These are phyloP conservation scores for Malus sieversii DNA, from an alignment of 306 rosid genomes.

Conservation along the genomic window DNA sequence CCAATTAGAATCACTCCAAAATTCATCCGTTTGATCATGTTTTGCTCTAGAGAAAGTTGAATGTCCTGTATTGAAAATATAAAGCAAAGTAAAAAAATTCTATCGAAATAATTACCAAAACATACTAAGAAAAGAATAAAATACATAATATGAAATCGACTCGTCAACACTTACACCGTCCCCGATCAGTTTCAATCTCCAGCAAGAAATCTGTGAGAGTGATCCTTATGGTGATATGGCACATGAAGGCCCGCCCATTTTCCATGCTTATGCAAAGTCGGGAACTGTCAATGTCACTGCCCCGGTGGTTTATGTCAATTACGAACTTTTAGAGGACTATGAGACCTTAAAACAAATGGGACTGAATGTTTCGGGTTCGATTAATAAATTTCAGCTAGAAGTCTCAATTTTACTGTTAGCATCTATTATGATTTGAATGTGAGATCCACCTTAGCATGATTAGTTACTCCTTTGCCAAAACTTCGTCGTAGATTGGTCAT, in stretches of 20 bases:
- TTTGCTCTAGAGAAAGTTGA: too few species aligned
- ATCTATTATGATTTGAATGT: not conserved
- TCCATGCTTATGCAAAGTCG: slow-evolving; percentile 66
- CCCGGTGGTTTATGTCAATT: slow-evolving; percentile 46
- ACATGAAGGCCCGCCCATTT: slow-evolving; percentile 39
- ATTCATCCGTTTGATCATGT: too few species aligned
- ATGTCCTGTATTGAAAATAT: too few species aligned
- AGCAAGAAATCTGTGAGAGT: slow-evolving; percentile 36
- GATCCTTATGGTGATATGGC: slow-evolving; percentile 55
- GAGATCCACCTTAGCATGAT: not conserved
- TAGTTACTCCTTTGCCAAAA: slow-evolving; percentile 9
- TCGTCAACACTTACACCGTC: not conserved
- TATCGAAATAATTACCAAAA: too few species aligned
- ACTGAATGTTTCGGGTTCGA: slow-evolving; percentile 33
- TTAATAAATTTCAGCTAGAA: not conserved
- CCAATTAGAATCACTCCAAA: too few species aligned
- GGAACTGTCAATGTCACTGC: slow-evolving; percentile 19
- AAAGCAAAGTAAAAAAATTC: too few species aligned
- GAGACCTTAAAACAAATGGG: slow-evolving; percentile 32
- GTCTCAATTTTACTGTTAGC: not conserved
- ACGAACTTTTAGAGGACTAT: slow-evolving; percentile 54
- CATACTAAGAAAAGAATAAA: too few species aligned
- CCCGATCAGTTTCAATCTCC: slow-evolving; percentile 23
- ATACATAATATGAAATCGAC: too few species aligned
- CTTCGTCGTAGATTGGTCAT: slow-evolving; percentile 53